Evolutionary conservation across 768 basidiomycete species (phyloP), one percentile per base, ranked within the genome.

Genomic region (Sporobolomyces roseus): DNA sequence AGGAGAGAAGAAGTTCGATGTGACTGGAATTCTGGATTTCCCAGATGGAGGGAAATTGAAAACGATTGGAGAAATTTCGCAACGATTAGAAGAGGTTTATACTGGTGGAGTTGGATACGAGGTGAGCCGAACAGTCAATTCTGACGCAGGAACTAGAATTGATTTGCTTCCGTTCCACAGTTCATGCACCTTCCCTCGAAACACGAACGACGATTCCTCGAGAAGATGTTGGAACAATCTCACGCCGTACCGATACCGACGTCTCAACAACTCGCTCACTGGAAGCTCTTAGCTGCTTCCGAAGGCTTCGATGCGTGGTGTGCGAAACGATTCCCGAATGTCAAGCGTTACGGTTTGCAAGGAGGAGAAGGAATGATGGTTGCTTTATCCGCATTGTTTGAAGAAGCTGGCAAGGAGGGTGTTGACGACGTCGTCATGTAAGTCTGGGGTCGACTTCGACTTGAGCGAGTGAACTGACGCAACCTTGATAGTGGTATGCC

Each of bases 361-460:
- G 93, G 93, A 4, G 93, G 88, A 2, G 93, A 94, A 80, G 91
- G 90, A 4, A 93, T 94, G 92, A 79, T 96, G 30, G 88, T 91
- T 6, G 92, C 91, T 1, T 80, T 94, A 3, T 90, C 93, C 67
- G 81, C 85, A 0, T 78, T 96, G 23, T 90, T 96, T 74, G 80
- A 82, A 0, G 81, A 83, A 3, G 87, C 90, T 12, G 83, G 89
- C 4, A 78, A 80, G 74, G 84, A 87, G 86, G 58, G 27, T 74
- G 65, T 68, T 23, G 61, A 69, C 13, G 68, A 73, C 4, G 58
- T 68, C 25, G 69, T 74, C 2, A 25, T 72, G 62, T 65, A 41
- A 58, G 56, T 33, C 21, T 23, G 29, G 4, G 5, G 17, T 29
- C 27, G 25, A 7, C 36, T 56, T 17, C 30, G 33, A n/a, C 14